Evolutionary conservation across 2,329 filamentous ascomycete genomes (phyloP).

Genomic region (Penicillium sclerotigenum): DNA sequence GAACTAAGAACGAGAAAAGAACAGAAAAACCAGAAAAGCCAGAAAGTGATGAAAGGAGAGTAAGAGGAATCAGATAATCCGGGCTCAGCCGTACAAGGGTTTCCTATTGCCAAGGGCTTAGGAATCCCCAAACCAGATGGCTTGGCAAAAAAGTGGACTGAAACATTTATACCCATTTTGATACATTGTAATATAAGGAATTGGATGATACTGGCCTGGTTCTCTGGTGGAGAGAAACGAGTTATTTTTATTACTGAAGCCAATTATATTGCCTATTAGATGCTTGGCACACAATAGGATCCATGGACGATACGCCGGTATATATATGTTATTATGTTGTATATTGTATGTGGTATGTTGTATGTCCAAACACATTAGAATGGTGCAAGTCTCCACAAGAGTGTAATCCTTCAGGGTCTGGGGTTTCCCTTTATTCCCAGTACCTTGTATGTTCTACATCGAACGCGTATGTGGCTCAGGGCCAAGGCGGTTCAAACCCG

Average conservation of each 20-base stretch:
- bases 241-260: not conserved
- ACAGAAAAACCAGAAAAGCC: not conserved
- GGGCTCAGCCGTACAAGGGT: not conserved
- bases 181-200: not conserved
- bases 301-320: not conserved
- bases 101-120: slow-evolving; percentile 14
- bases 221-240: not conserved
- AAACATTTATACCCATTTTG: not conserved
- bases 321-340: too few relatives aligned
- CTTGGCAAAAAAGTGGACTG: slow-evolving; percentile 2
- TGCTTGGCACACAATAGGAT: not conserved
- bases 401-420: not conserved
- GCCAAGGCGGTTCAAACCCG: not conserved
- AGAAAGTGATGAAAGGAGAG: not conserved
- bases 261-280: not conserved
- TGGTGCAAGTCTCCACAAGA: too few relatives aligned
- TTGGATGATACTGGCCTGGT: not conserved
- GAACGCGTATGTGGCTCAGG: not conserved
- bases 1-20: not conserved
- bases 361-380: too few relatives aligned
- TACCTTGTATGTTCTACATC: not conserved
- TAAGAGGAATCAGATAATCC: slow-evolving; percentile 1
- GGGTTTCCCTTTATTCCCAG: not conserved
- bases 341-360: too few relatives aligned
- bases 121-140: slow-evolving; percentile 7